Base-by-base conservation (phyloP, 257 asterid genomes). In the Nicotiana paniculata region DNA sequence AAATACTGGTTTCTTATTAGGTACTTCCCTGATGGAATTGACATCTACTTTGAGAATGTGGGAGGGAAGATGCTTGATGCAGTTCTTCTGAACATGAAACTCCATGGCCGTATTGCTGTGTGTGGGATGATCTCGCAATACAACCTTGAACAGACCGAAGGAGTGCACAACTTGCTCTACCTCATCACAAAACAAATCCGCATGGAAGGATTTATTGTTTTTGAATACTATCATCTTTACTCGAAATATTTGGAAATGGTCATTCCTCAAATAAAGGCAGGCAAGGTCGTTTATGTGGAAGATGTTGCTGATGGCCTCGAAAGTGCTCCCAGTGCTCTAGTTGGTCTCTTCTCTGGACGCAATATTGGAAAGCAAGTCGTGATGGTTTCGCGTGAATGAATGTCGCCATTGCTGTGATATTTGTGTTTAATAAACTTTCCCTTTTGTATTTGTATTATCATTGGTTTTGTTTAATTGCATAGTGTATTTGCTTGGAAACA, bases 351-450 rank as follows among this genome's bases (percentile, higher is more conserved):
- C 72, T 58, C 59, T 61, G 82, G 82, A 10, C 59, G 39, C 58
- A 79, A 79, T 39, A 37, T 79, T 37, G 82, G 74, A 51, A 79
- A 79, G 74, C 64, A 79, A 57, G 17, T 79, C 32, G 81, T 82
- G 65, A 6, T 59, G 2, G 28, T 72, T 61, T 79, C 74, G 8
- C 26, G 4, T 33, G 69, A 11, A 15, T 70, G 15, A 69, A 17
- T 6, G 57, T 58, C 59, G 15, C 59, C 16, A 15, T 13, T 15
- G 54, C 13, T 4, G 35, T 32, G 35, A 32, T 17, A 15, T 15
- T 54, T 54, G 7, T 54, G 16, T 54, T 54, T 12, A 54, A 54
- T 54, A 54, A 54, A 4, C 59, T 54, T 39, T 39, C 48, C 11
- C n/a, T 4, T 15, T 54, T 54, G 59, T 54, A 4, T 54, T 54